Base-by-base conservation (phyloP, 1,284 basidiomycete genomes). In the Testicularia cyperi region DNA sequence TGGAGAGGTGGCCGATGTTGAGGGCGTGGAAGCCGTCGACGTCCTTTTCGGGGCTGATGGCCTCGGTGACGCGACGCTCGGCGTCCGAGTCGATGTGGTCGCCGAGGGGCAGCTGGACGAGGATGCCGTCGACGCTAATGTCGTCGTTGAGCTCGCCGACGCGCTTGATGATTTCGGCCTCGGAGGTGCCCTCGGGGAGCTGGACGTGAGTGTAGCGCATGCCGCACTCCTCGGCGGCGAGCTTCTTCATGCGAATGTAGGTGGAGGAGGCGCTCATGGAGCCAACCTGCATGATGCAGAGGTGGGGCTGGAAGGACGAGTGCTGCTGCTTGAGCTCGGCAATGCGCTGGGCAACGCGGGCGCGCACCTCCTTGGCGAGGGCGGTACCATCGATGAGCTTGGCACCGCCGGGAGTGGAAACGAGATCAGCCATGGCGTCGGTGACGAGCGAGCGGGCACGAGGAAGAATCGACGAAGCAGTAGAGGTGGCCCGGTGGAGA, bases 21-120 rank as follows among this genome's bases (percentile, higher is more conserved):
- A 96, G 94, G 6, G 94, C 91, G 80, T 97, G 92, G 82, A 99
- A 99, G 86, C 94, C 95, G 78, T 99, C 95, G 49, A 98, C 88
- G 72, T 99, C 95, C 80, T 99, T 99, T 75, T 86, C 83, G 13
- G 92, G 90, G 58, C 85, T 87, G 65, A 99, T 85, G n/a, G 90
- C 86, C 79, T 97, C 94, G 29, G 92, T 95, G 43, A 99, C 88
- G 21, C 83, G 82, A 56, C 92, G 86, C 78, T 97, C 94, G 23
- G 86, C 91, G 22, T 89, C 88, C 15, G 87, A 79, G 38, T 83
- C 83, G 53, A 97, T 85, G 66, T 94, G 88, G 32, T 87, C 83
- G 14, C 88, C 88, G 4, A 99, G 85, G 30, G 95, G 95, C n/a
- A 99, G 85, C 79, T 99, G 95, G 8, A 99, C 94, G 38, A 99